A percentile compares a stretch with the other conserved stretches of the same genome.
phyloP scores from a whole-genome alignment of 1,139 yeast species.

The Citeromyces hawaiiensis region DNA sequence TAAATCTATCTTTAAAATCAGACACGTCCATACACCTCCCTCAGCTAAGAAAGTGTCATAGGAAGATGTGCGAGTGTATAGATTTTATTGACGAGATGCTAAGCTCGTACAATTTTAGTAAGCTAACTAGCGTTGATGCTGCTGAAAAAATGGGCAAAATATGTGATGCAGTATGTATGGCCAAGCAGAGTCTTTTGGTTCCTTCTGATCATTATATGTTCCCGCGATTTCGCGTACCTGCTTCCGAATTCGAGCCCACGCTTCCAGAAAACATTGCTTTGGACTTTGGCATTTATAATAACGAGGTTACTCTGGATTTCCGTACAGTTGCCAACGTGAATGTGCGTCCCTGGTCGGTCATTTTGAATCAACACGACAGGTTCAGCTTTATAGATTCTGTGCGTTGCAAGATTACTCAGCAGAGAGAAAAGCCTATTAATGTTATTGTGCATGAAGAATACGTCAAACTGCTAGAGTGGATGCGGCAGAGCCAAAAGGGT shows the following conservation, averaged over 20 bases:
- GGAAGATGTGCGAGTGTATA: conserved; percentile 15
- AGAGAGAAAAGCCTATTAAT: conserved; percentile 13
- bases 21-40: conserved; percentile 11
- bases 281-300: conserved; percentile 15
- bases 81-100: conserved; percentile 11
- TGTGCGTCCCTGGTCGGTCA: conserved; percentile 16
- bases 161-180: conserved; percentile 5
- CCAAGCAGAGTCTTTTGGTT: conserved; percentile 12
- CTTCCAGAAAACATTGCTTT: conserved; percentile 13
- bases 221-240: conserved; percentile 12
- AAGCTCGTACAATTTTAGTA: not conserved
- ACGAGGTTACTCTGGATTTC: conserved; percentile 17
- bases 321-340: conserved; percentile 13
- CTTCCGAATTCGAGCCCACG: conserved; percentile 12
- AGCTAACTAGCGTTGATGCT: not conserved
- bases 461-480: conserved; percentile 11
- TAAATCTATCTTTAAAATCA: conserved; percentile 10
- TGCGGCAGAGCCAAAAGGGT: not conserved
- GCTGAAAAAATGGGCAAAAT: conserved; percentile 5
- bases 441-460: conserved; percentile 17
- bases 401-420: conserved; percentile 14
- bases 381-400: conserved; percentile 17
- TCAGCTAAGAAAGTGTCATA: conserved; percentile 18
- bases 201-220: conserved; percentile 15
- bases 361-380: conserved; percentile 11